A percentile compares a stretch with the other conserved stretches of the same genome.
These are phyloP conservation scores for Quercus bicolor DNA, from an alignment of 306 rosid species.

Conservation along the genomic window DNA sequence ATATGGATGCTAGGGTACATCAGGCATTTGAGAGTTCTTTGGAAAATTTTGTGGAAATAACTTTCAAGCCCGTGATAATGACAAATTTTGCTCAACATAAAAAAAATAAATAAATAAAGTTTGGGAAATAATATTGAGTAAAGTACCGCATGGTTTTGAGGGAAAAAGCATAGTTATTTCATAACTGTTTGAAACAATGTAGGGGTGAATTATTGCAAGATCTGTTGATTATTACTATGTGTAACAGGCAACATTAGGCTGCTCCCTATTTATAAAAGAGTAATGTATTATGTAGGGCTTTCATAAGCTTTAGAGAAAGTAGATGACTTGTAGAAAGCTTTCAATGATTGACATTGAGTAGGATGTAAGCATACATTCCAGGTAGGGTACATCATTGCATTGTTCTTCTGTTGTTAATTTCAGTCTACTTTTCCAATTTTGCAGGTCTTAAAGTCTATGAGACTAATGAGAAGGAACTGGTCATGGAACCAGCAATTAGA, in stretches of 20 bases:
- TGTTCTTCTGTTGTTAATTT: not conserved
- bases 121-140: too few relatives aligned
- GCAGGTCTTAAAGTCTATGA: slow-evolving; percentile 72
- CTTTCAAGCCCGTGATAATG: too few relatives aligned
- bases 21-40: too few relatives aligned
- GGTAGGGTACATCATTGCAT: not conserved
- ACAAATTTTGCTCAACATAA: not conserved
- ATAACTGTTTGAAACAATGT: not conserved
- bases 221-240: not conserved
- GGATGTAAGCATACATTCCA: not conserved
- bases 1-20: too few relatives aligned
- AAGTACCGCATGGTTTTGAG: not conserved
- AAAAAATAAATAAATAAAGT: too few relatives aligned
- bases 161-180: not conserved
- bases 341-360: not conserved
- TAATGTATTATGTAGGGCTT: not conserved
- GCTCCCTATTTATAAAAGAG: not conserved
- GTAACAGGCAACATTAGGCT: not conserved
- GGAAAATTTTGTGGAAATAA: too few relatives aligned
- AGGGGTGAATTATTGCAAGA: not conserved
- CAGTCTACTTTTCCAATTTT: slow-evolving; percentile 15
- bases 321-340: not conserved
- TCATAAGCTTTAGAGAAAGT: not conserved
- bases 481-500: slow-evolving; percentile 71
- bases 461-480: slow-evolving; percentile 83